phyloP scores from a whole-genome alignment of 129 eudicot genomes.

The carrot (Daucus carota) region DNA sequence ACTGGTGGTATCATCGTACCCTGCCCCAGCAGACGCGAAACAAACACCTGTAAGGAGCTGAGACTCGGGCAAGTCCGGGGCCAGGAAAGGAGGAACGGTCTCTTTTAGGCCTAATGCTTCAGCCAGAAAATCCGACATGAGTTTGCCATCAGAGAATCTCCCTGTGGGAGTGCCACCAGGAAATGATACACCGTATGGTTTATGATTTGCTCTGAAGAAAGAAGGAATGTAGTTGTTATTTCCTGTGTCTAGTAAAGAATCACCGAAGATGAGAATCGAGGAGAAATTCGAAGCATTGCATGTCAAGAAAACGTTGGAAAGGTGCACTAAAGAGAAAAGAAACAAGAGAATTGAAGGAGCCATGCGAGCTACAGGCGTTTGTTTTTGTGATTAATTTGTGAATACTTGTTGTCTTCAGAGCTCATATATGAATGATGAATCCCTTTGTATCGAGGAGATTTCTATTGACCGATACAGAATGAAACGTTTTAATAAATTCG shows the following conservation, averaged over 20 bases:
- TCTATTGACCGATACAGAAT: background rate
- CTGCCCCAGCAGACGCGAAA: conserved; percentile 21
- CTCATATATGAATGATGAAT: no score
- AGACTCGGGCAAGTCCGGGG: background rate
- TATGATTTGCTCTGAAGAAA: background rate
- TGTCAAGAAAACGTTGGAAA: background rate
- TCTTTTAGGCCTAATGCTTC: conserved; percentile 6
- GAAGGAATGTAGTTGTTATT: conserved; percentile 6
- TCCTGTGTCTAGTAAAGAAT: conserved; percentile 17
- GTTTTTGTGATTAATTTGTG: no score
- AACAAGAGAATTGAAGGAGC: background rate
- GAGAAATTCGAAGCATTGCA: background rate
- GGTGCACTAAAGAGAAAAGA: background rate
- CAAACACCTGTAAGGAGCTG: conserved; percentile 14
- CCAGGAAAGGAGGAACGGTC: conserved; percentile 6
- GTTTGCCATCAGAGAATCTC: conserved; percentile 15
- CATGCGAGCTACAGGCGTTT: background rate
- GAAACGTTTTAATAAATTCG: background rate
- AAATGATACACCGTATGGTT: conserved; percentile 9
- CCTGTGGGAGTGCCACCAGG: background rate
- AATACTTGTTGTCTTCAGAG: no score
- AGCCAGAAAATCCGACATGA: conserved; percentile 14
- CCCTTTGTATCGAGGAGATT: no score
- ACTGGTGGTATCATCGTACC: conserved; percentile 7
- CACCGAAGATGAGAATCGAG: conserved; percentile 11